Conservation (phyloP, 2,329 filamentous ascomycete genomes). For the Exophiala lecanii-corni region DNA sequence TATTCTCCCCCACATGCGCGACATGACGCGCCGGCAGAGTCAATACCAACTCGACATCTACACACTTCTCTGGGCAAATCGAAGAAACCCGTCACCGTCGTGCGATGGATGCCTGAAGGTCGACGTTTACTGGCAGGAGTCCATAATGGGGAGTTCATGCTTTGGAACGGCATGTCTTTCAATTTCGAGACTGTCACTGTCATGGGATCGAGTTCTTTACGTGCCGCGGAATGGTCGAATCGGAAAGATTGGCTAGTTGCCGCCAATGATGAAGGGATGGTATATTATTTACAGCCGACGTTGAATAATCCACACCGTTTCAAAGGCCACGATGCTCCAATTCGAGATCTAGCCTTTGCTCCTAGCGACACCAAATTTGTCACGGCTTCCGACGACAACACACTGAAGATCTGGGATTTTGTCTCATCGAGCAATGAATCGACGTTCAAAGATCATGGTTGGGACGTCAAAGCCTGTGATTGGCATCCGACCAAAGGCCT, state of each 20-base stretch:
- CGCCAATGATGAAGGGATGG: conserved; percentile 86
- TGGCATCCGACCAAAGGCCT: conserved; percentile 96
- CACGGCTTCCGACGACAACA: conserved; percentile 89
- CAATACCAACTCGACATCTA: conserved; percentile 88
- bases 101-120: conserved; percentile 95
- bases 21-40: conserved; percentile 70
- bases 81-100: conserved; percentile 94
- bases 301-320: conserved; percentile 98
- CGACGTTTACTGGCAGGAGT: conserved; percentile 86
- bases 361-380: conserved; percentile 95
- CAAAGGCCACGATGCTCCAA: conserved; percentile 81
- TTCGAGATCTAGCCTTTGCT: conserved; percentile 87
- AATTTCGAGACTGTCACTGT: conserved; percentile 98
- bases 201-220: conserved; percentile 59
- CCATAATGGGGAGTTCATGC: conserved; percentile 93
- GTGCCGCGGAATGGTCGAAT: conserved; percentile 81
- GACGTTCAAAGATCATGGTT: conserved; percentile 85
- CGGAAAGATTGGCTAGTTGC: conserved; percentile 97
- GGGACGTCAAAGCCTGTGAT: conserved; percentile 95
- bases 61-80: conserved; percentile 99
- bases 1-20: conserved; percentile 79
- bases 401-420: conserved; percentile 94
- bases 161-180: conserved; percentile 98
- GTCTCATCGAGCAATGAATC: conserved; percentile 78
- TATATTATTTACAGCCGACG: conserved; percentile 99